These are phyloP conservation scores for Coemansia reversa DNA, from an alignment of 192 early-diverging fungal species.

Conservation along the genomic window DNA sequence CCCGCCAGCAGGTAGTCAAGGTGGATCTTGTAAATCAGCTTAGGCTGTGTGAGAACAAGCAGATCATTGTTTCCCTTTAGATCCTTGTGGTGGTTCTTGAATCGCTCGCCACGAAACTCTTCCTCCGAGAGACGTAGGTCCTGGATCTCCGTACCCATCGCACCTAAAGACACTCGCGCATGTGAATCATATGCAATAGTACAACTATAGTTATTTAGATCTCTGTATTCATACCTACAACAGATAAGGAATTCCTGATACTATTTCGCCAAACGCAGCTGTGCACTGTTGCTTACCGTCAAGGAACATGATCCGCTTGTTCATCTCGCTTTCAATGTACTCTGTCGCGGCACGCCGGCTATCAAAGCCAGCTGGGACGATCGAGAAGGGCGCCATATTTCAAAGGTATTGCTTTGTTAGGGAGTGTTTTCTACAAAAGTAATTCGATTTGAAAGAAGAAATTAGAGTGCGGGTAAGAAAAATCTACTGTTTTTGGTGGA, in stretches of 20 bases:
- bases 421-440: too few relatives aligned
- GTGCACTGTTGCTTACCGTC: slow-evolving; percentile 62
- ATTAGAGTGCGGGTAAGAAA: not conserved
- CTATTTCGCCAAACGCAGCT: not conserved
- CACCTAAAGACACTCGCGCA: slow-evolving; percentile 40
- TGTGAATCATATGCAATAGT: too few relatives aligned
- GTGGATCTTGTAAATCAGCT: slow-evolving; percentile 89
- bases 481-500: too few relatives aligned
- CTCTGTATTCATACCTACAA: too few relatives aligned
- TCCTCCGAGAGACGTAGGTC: slow-evolving; percentile 74
- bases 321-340: slow-evolving; percentile 75
- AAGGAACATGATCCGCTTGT: slow-evolving; percentile 90
- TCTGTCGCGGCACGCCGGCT: slow-evolving; percentile 53
- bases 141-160: slow-evolving; percentile 96
- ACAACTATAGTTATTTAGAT: too few relatives aligned
- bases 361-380: slow-evolving; percentile 36
- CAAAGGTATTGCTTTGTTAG: slow-evolving; percentile 3
- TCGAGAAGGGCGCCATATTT: slow-evolving; percentile 31
- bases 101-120: slow-evolving; percentile 84
- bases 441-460: not conserved
- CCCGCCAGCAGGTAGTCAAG: slow-evolving; percentile 87
- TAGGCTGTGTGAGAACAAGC: slow-evolving; percentile 86
- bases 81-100: slow-evolving; percentile 80
- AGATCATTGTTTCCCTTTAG: slow-evolving; percentile 96
- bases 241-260: not conserved